Percentiles rank a stretch among this genome's conserved stretches.
Conservation (phyloP, 495 filamentous ascomycete species). For the Talaromyces wortmannii region DNA sequence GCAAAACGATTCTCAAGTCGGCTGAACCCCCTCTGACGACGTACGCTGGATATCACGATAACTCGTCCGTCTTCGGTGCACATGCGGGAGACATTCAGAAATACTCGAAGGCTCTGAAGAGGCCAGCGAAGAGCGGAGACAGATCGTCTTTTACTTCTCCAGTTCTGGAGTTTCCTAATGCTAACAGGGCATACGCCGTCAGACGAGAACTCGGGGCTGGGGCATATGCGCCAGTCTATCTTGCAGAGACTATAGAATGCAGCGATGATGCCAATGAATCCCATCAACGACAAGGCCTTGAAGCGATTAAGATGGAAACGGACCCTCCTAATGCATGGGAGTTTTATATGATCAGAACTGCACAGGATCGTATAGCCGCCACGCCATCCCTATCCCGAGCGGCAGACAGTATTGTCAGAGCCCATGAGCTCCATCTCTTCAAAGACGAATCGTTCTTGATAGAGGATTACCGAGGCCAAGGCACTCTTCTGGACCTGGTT, state of each 20-base stretch:
- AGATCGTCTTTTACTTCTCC: constrained; percentile 52
- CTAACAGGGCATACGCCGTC: constrained; percentile 59
- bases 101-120: constrained; percentile 61
- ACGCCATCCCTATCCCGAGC: constrained; percentile 41
- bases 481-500: constrained; percentile 86
- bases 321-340: constrained; percentile 86
- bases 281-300: constrained; percentile 51
- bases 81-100: constrained; percentile 70
- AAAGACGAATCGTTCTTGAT: constrained; percentile 79
- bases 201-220: constrained; percentile 87
- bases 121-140: constrained; percentile 47
- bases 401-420: constrained; percentile 66
- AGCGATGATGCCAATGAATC: too few species aligned
- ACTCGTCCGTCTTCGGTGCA: constrained; percentile 48
- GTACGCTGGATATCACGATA: constrained; percentile 73
- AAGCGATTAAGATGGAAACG: constrained; percentile 87
- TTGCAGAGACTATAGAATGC: constrained; percentile 58
- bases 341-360: constrained; percentile 88
- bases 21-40: constrained; percentile 62
- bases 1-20: constrained; percentile 64
- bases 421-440: constrained; percentile 84
- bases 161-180: constrained; percentile 58
- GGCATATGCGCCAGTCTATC: constrained; percentile 90
- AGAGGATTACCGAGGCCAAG: constrained; percentile 81
- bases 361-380: constrained; percentile 63